Conservation (phyloP, 176 grass and related monocot species). For the Cocos nucifera region DNA sequence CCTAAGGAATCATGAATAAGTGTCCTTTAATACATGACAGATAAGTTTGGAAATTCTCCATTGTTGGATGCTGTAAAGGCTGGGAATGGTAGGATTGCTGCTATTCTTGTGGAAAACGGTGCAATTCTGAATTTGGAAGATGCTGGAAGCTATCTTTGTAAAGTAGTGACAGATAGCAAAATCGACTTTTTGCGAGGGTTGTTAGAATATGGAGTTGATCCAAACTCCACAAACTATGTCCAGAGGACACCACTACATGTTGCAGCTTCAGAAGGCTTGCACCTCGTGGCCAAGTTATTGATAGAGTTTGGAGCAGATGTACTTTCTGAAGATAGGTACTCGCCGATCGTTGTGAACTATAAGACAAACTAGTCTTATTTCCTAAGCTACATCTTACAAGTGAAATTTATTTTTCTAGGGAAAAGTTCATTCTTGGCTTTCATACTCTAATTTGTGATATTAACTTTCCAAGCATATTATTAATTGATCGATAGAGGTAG, state of each 20-base stretch:
- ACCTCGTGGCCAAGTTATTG: slow-evolving; percentile 45
- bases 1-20: not conserved
- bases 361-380: too few species aligned
- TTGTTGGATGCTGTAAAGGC: slow-evolving; percentile 58
- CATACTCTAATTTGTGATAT: too few species aligned
- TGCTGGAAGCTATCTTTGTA: slow-evolving; percentile 57
- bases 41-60: slow-evolving; percentile 74
- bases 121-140: slow-evolving; percentile 60
- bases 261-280: slow-evolving; percentile 63
- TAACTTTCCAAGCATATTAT: too few species aligned
- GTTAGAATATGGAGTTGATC: slow-evolving; percentile 54
- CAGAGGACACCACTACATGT: slow-evolving; percentile 67
- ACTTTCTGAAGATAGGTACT: slow-evolving; percentile 6
- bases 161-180: slow-evolving; percentile 45
- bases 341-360: too few species aligned
- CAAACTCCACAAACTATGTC: slow-evolving; percentile 81
- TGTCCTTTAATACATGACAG: slow-evolving; percentile 8
- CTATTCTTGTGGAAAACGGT: slow-evolving; percentile 44
- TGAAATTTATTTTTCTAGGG: too few species aligned
- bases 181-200: slow-evolving; percentile 46
- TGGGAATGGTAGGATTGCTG: slow-evolving; percentile 60
- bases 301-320: slow-evolving; percentile 43
- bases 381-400: too few species aligned
- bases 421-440: too few species aligned
- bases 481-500: too few species aligned